A percentile compares a stretch with the other conserved stretches of the same genome.
Conservation (phyloP, 768 basidiomycete species). For the Russula foetens region DNA sequence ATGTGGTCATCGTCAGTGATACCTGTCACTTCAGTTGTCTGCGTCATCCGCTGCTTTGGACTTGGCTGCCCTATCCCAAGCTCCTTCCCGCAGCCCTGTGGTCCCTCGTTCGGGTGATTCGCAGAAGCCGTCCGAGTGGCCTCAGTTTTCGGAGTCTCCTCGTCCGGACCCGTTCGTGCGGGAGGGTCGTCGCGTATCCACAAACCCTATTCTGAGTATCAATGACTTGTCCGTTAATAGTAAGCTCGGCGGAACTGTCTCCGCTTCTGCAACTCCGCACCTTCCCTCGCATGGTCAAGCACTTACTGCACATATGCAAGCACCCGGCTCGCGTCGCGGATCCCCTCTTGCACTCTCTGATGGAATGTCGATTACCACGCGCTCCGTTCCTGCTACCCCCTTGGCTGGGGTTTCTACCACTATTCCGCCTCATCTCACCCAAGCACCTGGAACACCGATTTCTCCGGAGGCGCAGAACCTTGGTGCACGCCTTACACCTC, state of each 20-base stretch:
- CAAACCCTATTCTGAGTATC: slow-evolving; percentile 60
- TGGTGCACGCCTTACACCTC: slow-evolving; percentile 53
- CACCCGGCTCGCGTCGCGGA: slow-evolving; percentile 58
- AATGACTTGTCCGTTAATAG: slow-evolving; percentile 38
- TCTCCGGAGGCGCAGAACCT: slow-evolving; percentile 50
- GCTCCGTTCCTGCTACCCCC: slow-evolving; percentile 81
- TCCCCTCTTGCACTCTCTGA: slow-evolving; percentile 66
- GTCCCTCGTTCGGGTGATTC: slow-evolving; percentile 45
- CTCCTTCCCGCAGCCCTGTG: slow-evolving; percentile 58
- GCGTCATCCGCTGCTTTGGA: slow-evolving; percentile 90
- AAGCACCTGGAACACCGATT: slow-evolving; percentile 61
- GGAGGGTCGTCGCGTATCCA: slow-evolving; percentile 60
- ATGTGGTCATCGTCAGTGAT: background rate
- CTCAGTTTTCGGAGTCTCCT: slow-evolving; percentile 70
- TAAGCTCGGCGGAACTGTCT: slow-evolving; percentile 39
- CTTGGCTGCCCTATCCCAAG: slow-evolving; percentile 82
- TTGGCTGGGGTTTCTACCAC: slow-evolving; percentile 46
- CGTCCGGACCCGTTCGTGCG: slow-evolving; percentile 51
- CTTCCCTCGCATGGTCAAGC: slow-evolving; percentile 54
- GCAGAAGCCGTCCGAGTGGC: slow-evolving; percentile 86
- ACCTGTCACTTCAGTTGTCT: slow-evolving; percentile 44
- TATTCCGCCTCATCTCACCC: slow-evolving; percentile 42
- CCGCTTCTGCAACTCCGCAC: slow-evolving; percentile 58
- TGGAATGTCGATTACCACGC: slow-evolving; percentile 46
- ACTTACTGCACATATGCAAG: slow-evolving; percentile 28